Evolutionary conservation across 768 basidiomycete genomes (phyloP), one percentile per base, ranked within the genome.

Genomic region (Boletus rubropictus): DNA sequence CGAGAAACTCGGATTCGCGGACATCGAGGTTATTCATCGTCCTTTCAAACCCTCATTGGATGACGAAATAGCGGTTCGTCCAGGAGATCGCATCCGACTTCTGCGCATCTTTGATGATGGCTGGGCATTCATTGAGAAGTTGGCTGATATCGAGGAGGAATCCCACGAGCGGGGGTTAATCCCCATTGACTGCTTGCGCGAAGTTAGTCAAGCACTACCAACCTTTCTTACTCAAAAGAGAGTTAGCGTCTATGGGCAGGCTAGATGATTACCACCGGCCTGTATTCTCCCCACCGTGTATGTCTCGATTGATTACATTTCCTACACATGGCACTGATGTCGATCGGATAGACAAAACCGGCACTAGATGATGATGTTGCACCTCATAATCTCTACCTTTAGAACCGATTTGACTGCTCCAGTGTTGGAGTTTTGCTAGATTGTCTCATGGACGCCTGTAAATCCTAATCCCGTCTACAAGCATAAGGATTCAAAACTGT

Each of bases 141-240:
- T 74, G 10, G 50, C 50, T 2, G 14, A 38, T 7, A 37, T 38
- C 2, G 34, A 20, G 5, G 18, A 18, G 14, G 42, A 20, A 7
- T 21, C 29, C 45, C 48, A 34, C 24, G 59, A 56, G 4, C 63
- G 62, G 32, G 85, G 84, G 0, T 58, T 86, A 44, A 82, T 87
- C 39, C 85, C 85, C 5, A 67, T 85, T 15, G 81, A 84, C 54
- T 86, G 84, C 61, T 69, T 86, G 60, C 69, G 81, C 25, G 68
- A 71, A 34, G 59, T 64, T 20, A 69, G 72, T 15, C 72, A 79
- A 58, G 66, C 72, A 18, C 63, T 80, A 22, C 71, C 76, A 0
- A 62, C 68, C 9, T 82, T 81, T 64, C 60, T 80, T 41, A 68
- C 70, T 12, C 67, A 72, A 52, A 80, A 78, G 61, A 63, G 76